Evolutionary conservation across 75 land plant species (phyloP), one percentile per base, ranked within the genome.

Genomic region (Pseudotsuga menziesii): DNA sequence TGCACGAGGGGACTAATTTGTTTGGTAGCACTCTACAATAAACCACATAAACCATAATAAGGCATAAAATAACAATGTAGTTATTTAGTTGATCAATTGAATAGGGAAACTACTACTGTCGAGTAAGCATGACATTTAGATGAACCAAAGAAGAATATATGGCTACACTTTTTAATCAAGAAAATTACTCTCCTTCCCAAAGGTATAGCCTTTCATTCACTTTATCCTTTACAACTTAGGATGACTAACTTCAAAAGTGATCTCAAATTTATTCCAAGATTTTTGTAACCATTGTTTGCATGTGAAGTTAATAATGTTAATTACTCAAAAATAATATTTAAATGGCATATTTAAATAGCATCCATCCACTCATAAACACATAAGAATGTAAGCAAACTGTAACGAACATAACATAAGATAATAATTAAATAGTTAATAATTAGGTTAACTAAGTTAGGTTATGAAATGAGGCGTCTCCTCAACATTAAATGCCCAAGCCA

Each of bases 1-100:
- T 93, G 96, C 92, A 91, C 88, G 14, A 88, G 82, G 0, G 90
- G 92, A 39, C 96, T 94, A 35, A 93, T 83, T 58, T 86, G 90
- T 77, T 93, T 93, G 15, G 94, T 93, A 55, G 91, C 88, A 72
- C 93, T 91, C 95, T 93, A 84, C 55, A 77, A 57, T 44, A 69
- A 69, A 32, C 36, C 36, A 69, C 41, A 69, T 39, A 48, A 41
- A 69, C 52, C 52, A 67, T 67, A 44, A 67, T n/a, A 69, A 23
- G 20, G 9, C 20, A 39, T 41, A 69, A 44, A 69, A 66, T 29
- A 9, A 52, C 22, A 69, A 11, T 39, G 72, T 13, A 69, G 23
- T 41, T 69, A n/a, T 69, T 41, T 27, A 41, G 23, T 22, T n/a
- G n/a, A n/a, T 35, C 41, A 20, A 35, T 35, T 39, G 52, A 7